Evolutionary conservation across 495 filamentous ascomycete species (phyloP).

Genomic region (Aspergillus saccharolyticus): DNA sequence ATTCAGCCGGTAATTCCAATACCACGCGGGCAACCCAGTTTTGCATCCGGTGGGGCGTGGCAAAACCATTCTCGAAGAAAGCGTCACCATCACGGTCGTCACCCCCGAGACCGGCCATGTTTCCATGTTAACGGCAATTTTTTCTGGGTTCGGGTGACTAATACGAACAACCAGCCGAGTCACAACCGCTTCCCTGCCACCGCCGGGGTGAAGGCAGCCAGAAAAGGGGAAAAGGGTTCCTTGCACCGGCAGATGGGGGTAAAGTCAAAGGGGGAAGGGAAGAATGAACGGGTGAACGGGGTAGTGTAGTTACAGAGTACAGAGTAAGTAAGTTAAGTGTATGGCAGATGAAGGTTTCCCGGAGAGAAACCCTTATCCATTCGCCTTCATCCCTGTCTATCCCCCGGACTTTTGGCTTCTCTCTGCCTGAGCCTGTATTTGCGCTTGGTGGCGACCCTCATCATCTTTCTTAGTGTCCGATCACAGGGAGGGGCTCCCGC

Average conservation of each 20-base stretch:
- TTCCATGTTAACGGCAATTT: constrained; percentile 5
- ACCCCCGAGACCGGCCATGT: constrained; percentile 34
- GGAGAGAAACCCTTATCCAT: neutral
- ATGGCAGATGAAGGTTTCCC: neutral
- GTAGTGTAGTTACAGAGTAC: neutral
- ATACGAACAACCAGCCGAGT: neutral
- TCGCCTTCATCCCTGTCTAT: neutral
- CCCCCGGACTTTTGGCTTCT: neutral
- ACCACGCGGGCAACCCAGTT: constrained; percentile 11
- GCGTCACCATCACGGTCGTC: constrained; percentile 9
- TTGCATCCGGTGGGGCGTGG: constrained; percentile 29
- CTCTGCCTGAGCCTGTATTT: neutral
- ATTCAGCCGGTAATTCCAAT: neutral
- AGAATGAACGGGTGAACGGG: neutral
- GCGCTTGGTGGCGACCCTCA: neutral
- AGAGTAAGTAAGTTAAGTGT: neutral
- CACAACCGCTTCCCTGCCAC: neutral
- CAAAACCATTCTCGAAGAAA: constrained; percentile 34
- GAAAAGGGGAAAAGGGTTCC: neutral
- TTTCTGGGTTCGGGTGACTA: constrained; percentile 5
- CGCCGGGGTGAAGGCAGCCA: constrained; percentile 1
- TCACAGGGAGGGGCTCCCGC: neutral
- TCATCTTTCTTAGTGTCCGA: neutral
- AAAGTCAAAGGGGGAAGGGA: neutral
- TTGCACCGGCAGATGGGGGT: neutral